These are phyloP conservation scores for Irpex lacteus DNA, from an alignment of 1,284 basidiomycete species.

Conservation along the genomic window DNA sequence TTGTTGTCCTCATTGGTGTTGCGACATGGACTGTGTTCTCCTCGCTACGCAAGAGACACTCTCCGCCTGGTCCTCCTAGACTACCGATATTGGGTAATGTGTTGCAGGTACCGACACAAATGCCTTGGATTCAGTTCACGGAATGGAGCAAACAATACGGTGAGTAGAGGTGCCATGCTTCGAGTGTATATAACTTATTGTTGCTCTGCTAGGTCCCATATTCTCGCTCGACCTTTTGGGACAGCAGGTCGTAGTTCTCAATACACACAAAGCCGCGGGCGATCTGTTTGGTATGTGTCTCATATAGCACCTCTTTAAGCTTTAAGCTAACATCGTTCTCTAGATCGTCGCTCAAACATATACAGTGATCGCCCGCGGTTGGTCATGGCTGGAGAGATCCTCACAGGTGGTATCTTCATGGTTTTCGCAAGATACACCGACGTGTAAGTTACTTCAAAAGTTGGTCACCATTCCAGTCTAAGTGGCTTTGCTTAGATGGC, in stretches of 20 bases:
- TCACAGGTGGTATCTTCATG: neutral
- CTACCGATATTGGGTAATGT: slow-evolving; percentile 58
- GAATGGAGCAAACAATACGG: slow-evolving; percentile 20
- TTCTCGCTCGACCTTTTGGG: slow-evolving; percentile 58
- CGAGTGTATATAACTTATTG: neutral
- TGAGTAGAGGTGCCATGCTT: neutral
- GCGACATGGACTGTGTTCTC: neutral
- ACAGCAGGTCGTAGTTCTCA: slow-evolving; percentile 56
- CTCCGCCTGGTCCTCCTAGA: slow-evolving; percentile 58
- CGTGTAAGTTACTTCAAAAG: neutral
- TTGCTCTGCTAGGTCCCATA: slow-evolving; percentile 42
- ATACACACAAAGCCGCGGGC: slow-evolving; percentile 45
- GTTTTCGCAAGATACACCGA: neutral
- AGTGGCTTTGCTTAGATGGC: neutral
- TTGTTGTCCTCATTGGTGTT: neutral
- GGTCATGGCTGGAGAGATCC: slow-evolving; percentile 51
- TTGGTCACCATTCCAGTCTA: neutral
- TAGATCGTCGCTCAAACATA: slow-evolving; percentile 41
- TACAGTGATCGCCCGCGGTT: slow-evolving; percentile 63
- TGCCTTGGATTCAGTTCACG: slow-evolving; percentile 29
- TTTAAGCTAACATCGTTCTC: neutral
- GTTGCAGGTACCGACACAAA: slow-evolving; percentile 46
- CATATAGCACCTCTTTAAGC: neutral
- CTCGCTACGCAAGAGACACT: neutral
- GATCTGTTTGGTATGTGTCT: slow-evolving; percentile 53